phyloP scores from a whole-genome alignment of 2,329 filamentous ascomycete genomes.

The Monilinia aucupariae region DNA sequence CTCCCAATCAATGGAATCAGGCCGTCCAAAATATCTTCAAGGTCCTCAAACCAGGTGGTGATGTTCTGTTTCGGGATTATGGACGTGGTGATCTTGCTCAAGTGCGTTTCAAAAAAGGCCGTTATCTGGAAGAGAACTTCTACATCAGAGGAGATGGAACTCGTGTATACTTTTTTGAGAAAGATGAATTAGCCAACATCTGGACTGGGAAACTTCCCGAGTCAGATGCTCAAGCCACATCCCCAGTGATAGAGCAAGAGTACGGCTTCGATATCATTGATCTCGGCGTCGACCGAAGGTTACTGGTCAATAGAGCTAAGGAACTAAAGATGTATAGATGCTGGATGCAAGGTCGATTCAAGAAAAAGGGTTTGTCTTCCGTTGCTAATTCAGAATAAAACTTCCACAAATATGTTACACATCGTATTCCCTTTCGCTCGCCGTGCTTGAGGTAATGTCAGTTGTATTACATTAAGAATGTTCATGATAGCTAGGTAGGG shows the following conservation, averaged over 20 bases:
- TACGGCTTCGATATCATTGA: slow-evolving; percentile 64
- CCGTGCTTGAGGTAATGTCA: not conserved
- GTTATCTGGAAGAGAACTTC: slow-evolving; percentile 94
- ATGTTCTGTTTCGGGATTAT: slow-evolving; percentile 94
- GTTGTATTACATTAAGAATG: no score
- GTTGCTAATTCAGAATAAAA: not conserved
- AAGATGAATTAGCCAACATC: slow-evolving; percentile 71
- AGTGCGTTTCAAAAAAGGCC: slow-evolving; percentile 92
- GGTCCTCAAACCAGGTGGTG: slow-evolving; percentile 85
- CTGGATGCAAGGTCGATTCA: slow-evolving; percentile 84
- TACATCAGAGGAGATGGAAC: slow-evolving; percentile 95
- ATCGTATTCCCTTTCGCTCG: not conserved
- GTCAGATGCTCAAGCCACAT: slow-evolving; percentile 16
- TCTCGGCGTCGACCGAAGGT: slow-evolving; percentile 76
- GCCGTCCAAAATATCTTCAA: slow-evolving; percentile 76
- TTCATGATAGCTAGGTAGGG: not conserved
- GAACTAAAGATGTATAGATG: slow-evolving; percentile 98
- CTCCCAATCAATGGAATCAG: slow-evolving; percentile 75
- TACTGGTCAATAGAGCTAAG: slow-evolving; percentile 86
- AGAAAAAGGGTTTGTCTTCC: slow-evolving; percentile 42
- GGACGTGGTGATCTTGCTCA: slow-evolving; percentile 92
- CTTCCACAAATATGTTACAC: not conserved
- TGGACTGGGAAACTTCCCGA: slow-evolving; percentile 53
- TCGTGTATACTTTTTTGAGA: slow-evolving; percentile 94
- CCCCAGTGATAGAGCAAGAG: slow-evolving; percentile 18